Base-by-base conservation (phyloP, 1,284 basidiomycete genomes). In the Naganishia cerealis region DNA sequence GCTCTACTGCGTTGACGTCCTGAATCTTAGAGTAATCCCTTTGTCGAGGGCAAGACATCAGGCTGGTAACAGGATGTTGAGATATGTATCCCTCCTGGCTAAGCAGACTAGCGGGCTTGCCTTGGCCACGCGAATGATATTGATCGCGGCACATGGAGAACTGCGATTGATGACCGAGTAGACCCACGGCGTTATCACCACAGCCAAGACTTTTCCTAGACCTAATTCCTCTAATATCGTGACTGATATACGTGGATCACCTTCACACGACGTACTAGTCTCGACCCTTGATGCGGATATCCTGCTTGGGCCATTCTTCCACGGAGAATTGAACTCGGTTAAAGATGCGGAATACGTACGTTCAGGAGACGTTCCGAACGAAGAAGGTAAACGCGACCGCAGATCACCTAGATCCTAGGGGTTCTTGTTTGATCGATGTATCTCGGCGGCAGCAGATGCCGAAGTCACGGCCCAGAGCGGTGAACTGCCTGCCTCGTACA, bases 341-440 rank as follows among this genome's bases (percentile, higher is more conserved):
- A 21, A 24, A 50, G 46, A 24, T 50, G 46, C 46, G 46, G 46
- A 50, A 50, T 50, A 50, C 46, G n/a, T 50, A 50, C 46, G 46
- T 7, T 21, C 29, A 24, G 46, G 8, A 21, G 24, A 50, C 10
- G 24, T 50, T 50, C 46, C n/a, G 46, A 50, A 50, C 21, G n/a
- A 50, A 50, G 46, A 50, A 50, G 46, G 24, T 24, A 8, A 24
- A 3, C 21, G 24, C 46, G 21, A 24, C 46, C 1, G 46, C 15
- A 21, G 15, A 1, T 24, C 46, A 12, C 21, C 21, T n/a, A 2
- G 0, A 24, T 13, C 24, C 29, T 33, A 33, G 29, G n/a, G 13
- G 46, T 50, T 9, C 46, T 50, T 10, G n/a, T 24, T 24, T 24
- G 46, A 24, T 50, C 46, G n/a, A 9, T 33, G 29, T 33, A 33